Percentiles rank a stretch among this genome's conserved stretches.
These are phyloP conservation scores for Termitomyces sp. DNA, from an alignment of 768 basidiomycete genomes.

Conservation along the genomic window DNA sequence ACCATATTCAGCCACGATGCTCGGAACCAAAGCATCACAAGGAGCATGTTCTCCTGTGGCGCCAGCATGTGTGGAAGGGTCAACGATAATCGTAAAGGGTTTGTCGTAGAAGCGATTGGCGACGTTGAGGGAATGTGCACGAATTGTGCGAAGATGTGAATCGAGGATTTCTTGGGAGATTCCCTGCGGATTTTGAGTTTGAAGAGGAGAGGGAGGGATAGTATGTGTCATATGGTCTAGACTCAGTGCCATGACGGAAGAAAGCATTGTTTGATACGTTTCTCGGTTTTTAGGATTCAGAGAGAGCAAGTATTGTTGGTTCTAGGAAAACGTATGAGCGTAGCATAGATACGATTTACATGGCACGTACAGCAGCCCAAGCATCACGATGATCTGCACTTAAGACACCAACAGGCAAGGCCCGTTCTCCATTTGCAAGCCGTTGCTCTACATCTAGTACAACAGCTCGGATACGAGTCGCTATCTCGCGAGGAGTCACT, in stretches of 20 bases:
- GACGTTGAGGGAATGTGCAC: constrained; percentile 53
- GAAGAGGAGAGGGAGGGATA: constrained; percentile 22
- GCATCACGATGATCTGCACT: constrained; percentile 76
- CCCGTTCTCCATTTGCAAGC: constrained; percentile 43
- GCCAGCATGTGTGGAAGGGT: constrained; percentile 79
- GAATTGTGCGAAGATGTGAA: constrained; percentile 70
- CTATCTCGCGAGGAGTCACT: constrained; percentile 34
- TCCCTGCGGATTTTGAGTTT: constrained; percentile 21
- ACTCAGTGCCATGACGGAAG: constrained; percentile 74
- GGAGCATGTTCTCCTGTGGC: constrained; percentile 89
- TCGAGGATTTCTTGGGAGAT: constrained; percentile 41
- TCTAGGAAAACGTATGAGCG: constrained; percentile 37
- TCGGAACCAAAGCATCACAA: constrained; percentile 86
- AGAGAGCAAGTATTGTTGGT: constrained; percentile 60
- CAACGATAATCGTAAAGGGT: constrained; percentile 73
- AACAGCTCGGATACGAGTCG: constrained; percentile 35
- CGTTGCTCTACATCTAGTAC: constrained; percentile 55
- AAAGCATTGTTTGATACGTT: constrained; percentile 58
- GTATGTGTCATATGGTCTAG: constrained; percentile 69
- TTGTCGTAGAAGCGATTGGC: constrained; percentile 92
- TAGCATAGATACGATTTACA: neutral
- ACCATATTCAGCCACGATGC: constrained; percentile 79
- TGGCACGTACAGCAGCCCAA: constrained; percentile 65
- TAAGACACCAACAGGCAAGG: constrained; percentile 62
- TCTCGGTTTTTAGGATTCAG: constrained; percentile 59